A percentile compares a stretch with the other conserved stretches of the same genome.
Conservation (phyloP, 2,329 filamentous ascomycete species). For the Pezicula neosporulosa region DNA sequence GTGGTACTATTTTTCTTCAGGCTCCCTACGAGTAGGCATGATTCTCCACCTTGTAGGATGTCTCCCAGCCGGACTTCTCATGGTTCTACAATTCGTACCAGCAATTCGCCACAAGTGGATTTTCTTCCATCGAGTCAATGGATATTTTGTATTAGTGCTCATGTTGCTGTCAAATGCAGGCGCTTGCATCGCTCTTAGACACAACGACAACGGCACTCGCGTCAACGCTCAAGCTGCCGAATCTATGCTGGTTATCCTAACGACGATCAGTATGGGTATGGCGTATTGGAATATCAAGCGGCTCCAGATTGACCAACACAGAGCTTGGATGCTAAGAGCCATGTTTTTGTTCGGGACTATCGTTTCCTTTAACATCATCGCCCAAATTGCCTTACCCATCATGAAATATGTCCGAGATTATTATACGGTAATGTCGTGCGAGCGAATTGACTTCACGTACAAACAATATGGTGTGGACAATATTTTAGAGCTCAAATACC, state of each 20-base stretch:
- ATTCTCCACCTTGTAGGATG: slow-evolving; percentile 42
- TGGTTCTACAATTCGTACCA: slow-evolving; percentile 46
- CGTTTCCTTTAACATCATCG: too few species aligned
- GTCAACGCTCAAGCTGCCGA: slow-evolving; percentile 43
- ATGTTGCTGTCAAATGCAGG: slow-evolving; percentile 40
- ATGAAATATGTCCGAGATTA: too few species aligned
- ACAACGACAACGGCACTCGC: slow-evolving; percentile 53
- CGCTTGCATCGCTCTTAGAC: slow-evolving; percentile 44
- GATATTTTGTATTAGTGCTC: slow-evolving; percentile 52
- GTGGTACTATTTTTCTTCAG: slow-evolving; percentile 35
- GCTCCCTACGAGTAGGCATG: slow-evolving; percentile 35
- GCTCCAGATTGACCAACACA: slow-evolving; percentile 60
- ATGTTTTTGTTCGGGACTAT: too few species aligned
- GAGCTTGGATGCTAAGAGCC: slow-evolving; percentile 60
- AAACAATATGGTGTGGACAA: too few species aligned
- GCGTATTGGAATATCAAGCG: slow-evolving; percentile 55
- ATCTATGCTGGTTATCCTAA: slow-evolving; percentile 41
- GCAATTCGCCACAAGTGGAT: slow-evolving; percentile 42
- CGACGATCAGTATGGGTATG: slow-evolving; percentile 38
- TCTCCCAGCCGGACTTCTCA: slow-evolving; percentile 42
- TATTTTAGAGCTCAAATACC: too few species aligned
- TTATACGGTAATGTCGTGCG: too few species aligned
- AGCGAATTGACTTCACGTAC: too few species aligned
- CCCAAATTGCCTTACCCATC: too few species aligned
- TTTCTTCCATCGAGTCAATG: slow-evolving; percentile 56